Evolutionary conservation across 495 filamentous ascomycete species (phyloP).

Genomic region (Massariosphaeria phaeospora): DNA sequence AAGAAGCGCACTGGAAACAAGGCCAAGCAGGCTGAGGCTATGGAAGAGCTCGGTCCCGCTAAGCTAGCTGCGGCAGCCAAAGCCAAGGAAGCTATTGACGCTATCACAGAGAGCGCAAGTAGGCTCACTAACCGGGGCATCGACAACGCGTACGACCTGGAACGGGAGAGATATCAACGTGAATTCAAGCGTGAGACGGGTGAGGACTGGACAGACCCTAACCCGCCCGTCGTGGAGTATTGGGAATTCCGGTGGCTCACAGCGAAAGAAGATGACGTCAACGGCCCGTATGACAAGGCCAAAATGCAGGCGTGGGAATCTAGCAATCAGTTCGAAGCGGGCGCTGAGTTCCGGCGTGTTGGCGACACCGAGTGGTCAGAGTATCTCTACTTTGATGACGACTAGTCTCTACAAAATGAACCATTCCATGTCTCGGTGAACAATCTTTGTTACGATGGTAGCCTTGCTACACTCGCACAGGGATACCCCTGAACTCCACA

Average conservation of each 20-base stretch:
- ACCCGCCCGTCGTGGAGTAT: slow-evolving; percentile 40
- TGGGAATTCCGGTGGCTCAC: slow-evolving; percentile 95
- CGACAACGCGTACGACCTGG: slow-evolving; percentile 81
- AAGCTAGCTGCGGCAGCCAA: slow-evolving; percentile 62
- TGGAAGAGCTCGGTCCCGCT: slow-evolving; percentile 55
- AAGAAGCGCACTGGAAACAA: slow-evolving; percentile 56
- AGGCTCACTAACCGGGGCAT: slow-evolving; percentile 75
- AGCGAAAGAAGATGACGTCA: slow-evolving; percentile 70
- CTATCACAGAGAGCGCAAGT: slow-evolving; percentile 84
- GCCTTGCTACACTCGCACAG: too few species aligned
- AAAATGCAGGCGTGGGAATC: slow-evolving; percentile 86
- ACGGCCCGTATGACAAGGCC: slow-evolving; percentile 74
- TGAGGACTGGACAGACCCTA: slow-evolving; percentile 78
- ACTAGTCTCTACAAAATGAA: too few species aligned
- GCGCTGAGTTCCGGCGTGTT: slow-evolving; percentile 74
- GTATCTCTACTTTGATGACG: slow-evolving; percentile 51
- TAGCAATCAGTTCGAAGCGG: slow-evolving; percentile 91
- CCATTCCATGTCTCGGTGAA: too few species aligned
- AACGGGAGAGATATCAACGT: slow-evolving; percentile 75
- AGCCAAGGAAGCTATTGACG: slow-evolving; percentile 67
- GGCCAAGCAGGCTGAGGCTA: slow-evolving; percentile 55
- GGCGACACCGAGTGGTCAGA: slow-evolving; percentile 60
- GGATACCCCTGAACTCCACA: too few species aligned
- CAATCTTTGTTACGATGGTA: too few species aligned
- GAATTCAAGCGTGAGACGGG: slow-evolving; percentile 84